Evolutionary conservation across 2,329 filamentous ascomycete species (phyloP).

Genomic region (Sordariomycetes sp.): DNA sequence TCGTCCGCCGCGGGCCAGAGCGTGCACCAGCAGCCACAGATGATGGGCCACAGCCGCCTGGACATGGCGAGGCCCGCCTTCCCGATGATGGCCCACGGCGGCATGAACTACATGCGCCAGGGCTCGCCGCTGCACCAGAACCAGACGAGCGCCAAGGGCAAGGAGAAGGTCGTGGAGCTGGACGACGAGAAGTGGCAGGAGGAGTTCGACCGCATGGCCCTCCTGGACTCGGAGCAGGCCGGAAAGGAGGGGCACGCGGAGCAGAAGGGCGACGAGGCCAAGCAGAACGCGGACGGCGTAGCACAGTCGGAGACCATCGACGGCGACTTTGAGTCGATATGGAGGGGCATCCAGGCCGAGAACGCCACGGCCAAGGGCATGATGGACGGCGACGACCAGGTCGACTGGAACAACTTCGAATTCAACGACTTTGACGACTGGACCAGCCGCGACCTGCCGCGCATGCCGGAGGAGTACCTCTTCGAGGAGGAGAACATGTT

Average conservation of each 20-base stretch:
- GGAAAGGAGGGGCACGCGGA: constrained; percentile 52
- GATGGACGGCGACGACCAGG: constrained; percentile 54
- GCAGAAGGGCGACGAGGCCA: constrained; percentile 28
- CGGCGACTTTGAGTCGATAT: constrained; percentile 84
- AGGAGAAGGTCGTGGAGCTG: constrained; percentile 88
- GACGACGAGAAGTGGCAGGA: constrained; percentile 94
- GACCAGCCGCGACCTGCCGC: constrained; percentile 52
- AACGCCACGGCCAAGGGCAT: constrained; percentile 2
- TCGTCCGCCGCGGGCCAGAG: constrained; percentile 24
- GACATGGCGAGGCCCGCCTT: constrained; percentile 35
- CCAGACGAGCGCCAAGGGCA: constrained; percentile 54
- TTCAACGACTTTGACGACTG: constrained; percentile 60
- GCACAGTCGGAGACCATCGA: constrained; percentile 59
- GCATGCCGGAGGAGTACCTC: constrained; percentile 77
- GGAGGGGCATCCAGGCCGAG: constrained; percentile 73
- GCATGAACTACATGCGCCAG: constrained; percentile 43
- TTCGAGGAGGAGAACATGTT: constrained; percentile 95
- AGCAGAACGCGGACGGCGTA: constrained; percentile 6
- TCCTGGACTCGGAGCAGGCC: constrained; percentile 49
- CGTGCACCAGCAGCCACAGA: constrained; percentile 44
- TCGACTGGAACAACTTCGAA: constrained; percentile 57
- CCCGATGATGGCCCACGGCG: constrained; percentile 18
- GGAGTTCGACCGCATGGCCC: constrained; percentile 83
- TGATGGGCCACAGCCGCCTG: constrained; percentile 44
- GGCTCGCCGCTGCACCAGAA: constrained; percentile 30